Base-by-base conservation (phyloP, 1,284 basidiomycete species). In the Pholiota adiposa region DNA sequence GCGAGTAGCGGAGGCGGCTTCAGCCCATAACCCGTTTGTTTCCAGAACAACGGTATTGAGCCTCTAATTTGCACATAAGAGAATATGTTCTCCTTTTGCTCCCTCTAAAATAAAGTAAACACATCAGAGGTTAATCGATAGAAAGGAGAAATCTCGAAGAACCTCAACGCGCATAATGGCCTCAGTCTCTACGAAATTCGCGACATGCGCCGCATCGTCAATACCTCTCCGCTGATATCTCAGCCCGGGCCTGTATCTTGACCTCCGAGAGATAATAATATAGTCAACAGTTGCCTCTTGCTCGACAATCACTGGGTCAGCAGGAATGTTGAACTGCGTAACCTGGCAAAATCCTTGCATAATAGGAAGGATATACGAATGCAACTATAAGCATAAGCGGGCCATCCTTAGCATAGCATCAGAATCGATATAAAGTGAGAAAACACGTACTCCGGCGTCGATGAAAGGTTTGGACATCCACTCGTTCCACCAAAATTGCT, bases 181-280 rank as follows among this genome's bases (percentile, higher is more conserved):
- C 77, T 97, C 96, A 0, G 94, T 96, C 76, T 97, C 95, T 36
- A 96, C 95, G 72, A 94, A 96, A 74, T 96, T 97, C 4, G 94
- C 92, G 11, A 90, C 90, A 69, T 88, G 83, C 12, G 92, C 89
- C 64, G 92, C 88, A 59, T 90, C 85, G 68, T 99, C 95, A 59
- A 99, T 88, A 2, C 97, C 97, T 69, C 97, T 85, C 29, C 94
- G 88, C 73, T 99, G 97, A 81, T 98, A 99, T 54, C 97, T 86
- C 51, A 98, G 87, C 1, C 97, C 97, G 11, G 95, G 95, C 51
- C 97, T 87, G 73, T 96, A 87, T 64, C 94, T 86, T 25, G 96
- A 97, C 38, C 97, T 84, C 54, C 97, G 87, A 4, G 96, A 96
- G 50, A 96, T 81, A 54, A 93, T 76, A 36, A 86, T 77, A 67